Base-by-base conservation (phyloP, 2,329 filamentous ascomycete species). In the Aureobasidium sp. region DNA sequence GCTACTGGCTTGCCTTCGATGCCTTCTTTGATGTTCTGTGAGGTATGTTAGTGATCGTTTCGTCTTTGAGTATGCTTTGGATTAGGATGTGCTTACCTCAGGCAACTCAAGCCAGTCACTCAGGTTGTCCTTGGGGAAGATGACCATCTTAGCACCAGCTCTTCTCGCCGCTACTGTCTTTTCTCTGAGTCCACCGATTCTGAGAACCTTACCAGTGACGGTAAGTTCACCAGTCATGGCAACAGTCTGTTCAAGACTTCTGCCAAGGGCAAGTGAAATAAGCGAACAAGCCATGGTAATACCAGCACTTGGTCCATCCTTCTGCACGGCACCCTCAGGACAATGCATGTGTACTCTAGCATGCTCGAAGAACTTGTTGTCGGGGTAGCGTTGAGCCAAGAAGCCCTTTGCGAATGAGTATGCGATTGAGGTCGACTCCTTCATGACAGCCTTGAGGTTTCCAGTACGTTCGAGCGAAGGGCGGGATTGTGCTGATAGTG, bases 221-320 rank as follows among this genome's bases (percentile, higher is more conserved):
- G 95, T 99, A 66, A 99, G 80, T 76, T 99, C 94, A 66, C 94
- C 94, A 0, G 94, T 99, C 94, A 99, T 99, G 63, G 95, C 93
- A 67, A 97, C 86, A 0, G 90, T 91, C 7, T 93, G 90, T 70
- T 91, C 82, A 54, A 99, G 81, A 17, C 87, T 82, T 49, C 83
- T 82, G 67, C 96, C 85, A 42, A 97, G 78, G 9, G 91, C 93
- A 64, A 99, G 79, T 58, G 89, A 93, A 56, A 99, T 80, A 69
- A 99, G 77, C 63, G 89, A 91, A 7, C 91, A 96, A n/a, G 94
- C 89, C 94, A 99, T 99, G 7, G 94, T 99, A 70, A 99, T 94
- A 72, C 94, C 94, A 22, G 94, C 94, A 50, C 72, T 76, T 0
- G 79, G 79, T 14, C 79, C 94, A 72, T 99, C 94, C 77, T 99